phyloP scores from a whole-genome alignment of 805 yeast species.

The Hagleromyces aurorensis region DNA sequence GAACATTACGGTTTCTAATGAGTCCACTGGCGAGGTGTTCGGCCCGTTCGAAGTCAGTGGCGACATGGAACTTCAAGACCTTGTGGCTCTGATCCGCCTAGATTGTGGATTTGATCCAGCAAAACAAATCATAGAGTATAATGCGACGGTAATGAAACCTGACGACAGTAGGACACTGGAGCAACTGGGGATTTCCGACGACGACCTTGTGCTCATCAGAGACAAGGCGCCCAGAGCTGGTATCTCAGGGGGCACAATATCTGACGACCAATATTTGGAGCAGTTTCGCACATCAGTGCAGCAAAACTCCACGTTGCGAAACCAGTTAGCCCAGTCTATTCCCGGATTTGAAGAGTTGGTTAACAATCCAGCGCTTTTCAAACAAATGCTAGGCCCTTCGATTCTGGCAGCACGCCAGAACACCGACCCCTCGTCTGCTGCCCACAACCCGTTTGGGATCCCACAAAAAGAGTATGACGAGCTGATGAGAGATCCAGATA shows the following conservation, averaged over 20 bases:
- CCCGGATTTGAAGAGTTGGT: constrained; percentile 44
- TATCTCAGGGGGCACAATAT: constrained; percentile 3
- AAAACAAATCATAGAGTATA: constrained; percentile 42
- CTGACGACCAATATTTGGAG: constrained; percentile 34
- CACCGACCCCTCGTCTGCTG: background rate
- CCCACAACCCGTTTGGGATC: constrained; percentile 28
- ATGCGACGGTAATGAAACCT: constrained; percentile 35
- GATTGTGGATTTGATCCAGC: constrained; percentile 49
- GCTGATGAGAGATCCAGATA: constrained; percentile 58
- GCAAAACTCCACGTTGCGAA: constrained; percentile 34
- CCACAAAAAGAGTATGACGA: constrained; percentile 41
- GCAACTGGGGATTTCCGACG: constrained; percentile 43
- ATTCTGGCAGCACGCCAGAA: constrained; percentile 28
- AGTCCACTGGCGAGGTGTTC: constrained; percentile 40
- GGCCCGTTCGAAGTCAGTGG: constrained; percentile 52
- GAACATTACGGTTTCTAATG: constrained; percentile 47
- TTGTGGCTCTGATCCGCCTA: constrained; percentile 63
- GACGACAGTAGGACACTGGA: constrained; percentile 34
- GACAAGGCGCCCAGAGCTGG: constrained; percentile 15
- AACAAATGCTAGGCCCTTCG: constrained; percentile 32
- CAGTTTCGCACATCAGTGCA: constrained; percentile 41
- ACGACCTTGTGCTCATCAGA: constrained; percentile 47
- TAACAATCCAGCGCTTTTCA: constrained; percentile 43
- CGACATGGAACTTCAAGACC: constrained; percentile 56
- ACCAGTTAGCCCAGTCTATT: constrained; percentile 31